A percentile compares a stretch with the other conserved stretches of the same genome.
These are phyloP conservation scores for Fraxinus latifolia DNA, from an alignment of 305 asterid genomes.

Conservation along the genomic window DNA sequence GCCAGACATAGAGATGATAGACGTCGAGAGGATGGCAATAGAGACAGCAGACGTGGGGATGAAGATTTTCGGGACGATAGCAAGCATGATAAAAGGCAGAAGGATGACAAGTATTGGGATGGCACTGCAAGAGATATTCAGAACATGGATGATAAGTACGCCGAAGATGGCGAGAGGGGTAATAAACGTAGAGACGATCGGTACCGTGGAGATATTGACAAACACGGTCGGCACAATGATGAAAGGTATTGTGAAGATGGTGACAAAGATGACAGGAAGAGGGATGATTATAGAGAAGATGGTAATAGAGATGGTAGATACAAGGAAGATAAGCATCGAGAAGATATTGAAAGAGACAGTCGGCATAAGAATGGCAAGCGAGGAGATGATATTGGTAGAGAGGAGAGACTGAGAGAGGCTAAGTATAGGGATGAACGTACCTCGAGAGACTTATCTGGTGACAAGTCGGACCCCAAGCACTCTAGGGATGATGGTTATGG, in stretches of 20 bases:
- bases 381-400: slow-evolving; percentile 62
- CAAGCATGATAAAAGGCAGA: slow-evolving; percentile 53
- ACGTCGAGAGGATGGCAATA: slow-evolving; percentile 58
- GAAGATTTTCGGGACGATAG: slow-evolving; percentile 60
- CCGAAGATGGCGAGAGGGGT: slow-evolving; percentile 50
- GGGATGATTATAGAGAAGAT: slow-evolving; percentile 50
- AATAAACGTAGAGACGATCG: slow-evolving; percentile 26
- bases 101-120: slow-evolving; percentile 60
- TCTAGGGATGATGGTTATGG: slow-evolving; percentile 58
- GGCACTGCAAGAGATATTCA: slow-evolving; percentile 59
- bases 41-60: slow-evolving; percentile 55
- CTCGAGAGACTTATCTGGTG: slow-evolving; percentile 59
- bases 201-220: slow-evolving; percentile 29
- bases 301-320: slow-evolving; percentile 38
- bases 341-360: slow-evolving; percentile 55
- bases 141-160: slow-evolving; percentile 60
- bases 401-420: slow-evolving; percentile 58
- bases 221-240: slow-evolving; percentile 33
- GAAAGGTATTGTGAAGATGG: slow-evolving; percentile 53
- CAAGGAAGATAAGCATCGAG: slow-evolving; percentile 63
- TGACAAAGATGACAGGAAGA: slow-evolving; percentile 46
- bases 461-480: slow-evolving; percentile 61
- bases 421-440: slow-evolving; percentile 64
- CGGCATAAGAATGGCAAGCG: slow-evolving; percentile 55
- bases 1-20: slow-evolving; percentile 49